A percentile compares a stretch with the other conserved stretches of the same genome.
phyloP scores from a whole-genome alignment of 306 rosid genomes.

The Cyclanthera cordifolia region DNA sequence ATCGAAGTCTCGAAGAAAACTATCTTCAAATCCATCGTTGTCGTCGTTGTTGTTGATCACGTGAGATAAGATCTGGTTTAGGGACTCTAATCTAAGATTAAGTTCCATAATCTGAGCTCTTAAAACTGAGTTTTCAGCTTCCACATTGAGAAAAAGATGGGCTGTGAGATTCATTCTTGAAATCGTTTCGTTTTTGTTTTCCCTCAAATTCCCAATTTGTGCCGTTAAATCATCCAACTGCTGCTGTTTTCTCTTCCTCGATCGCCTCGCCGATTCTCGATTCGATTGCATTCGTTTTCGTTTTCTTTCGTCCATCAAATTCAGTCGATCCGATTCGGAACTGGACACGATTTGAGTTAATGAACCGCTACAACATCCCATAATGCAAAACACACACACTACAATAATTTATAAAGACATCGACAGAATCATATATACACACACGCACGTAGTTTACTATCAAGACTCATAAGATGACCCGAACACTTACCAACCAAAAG shows the following conservation, averaged over 20 bases:
- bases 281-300: conserved; percentile 50
- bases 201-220: conserved; percentile 18
- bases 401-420: not conserved
- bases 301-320: conserved; percentile 35
- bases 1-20: conserved; percentile 14
- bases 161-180: conserved; percentile 23
- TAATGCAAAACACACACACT: not conserved
- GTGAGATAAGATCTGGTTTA: conserved; percentile 30
- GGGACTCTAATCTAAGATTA: conserved; percentile 38
- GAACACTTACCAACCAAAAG: no score
- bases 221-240: conserved; percentile 34
- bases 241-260: conserved; percentile 44
- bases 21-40: conserved; percentile 6
- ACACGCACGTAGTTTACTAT: no score
- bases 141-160: conserved; percentile 26
- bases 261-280: conserved; percentile 49
- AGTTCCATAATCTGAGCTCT: conserved; percentile 41
- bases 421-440: not conserved
- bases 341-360: conserved; percentile 18
- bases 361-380: conserved; percentile 33
- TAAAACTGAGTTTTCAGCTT: conserved; percentile 35
- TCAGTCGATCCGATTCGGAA: conserved; percentile 30
- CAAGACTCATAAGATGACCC: no score
- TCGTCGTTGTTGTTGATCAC: conserved; percentile 18
- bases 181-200: conserved; percentile 29